Percentiles rank a stretch among this genome's conserved stretches.
Evolutionary conservation across 805 yeast genomes (phyloP).

Genomic region (Candida oleophila): DNA sequence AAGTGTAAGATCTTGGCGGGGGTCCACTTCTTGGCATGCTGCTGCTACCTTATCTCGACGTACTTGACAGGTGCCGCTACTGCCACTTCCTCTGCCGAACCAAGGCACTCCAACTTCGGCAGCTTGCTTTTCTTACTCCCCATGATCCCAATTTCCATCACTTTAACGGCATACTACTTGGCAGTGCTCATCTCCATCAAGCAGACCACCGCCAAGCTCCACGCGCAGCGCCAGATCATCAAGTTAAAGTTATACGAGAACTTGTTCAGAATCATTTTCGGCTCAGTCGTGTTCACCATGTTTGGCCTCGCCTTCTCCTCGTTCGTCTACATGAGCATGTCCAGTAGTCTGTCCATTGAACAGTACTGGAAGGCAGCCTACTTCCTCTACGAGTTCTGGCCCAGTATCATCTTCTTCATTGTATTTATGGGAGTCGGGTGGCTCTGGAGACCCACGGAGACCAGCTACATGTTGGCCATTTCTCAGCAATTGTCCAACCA

Average conservation of each 20-base stretch:
- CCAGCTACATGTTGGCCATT: slow-evolving; percentile 91
- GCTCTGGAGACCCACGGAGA: slow-evolving; percentile 97
- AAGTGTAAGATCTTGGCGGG: slow-evolving; percentile 46
- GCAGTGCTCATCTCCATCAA: slow-evolving; percentile 72
- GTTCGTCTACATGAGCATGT: slow-evolving; percentile 69
- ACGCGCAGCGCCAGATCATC: slow-evolving; percentile 86
- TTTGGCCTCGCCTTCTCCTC: slow-evolving; percentile 71
- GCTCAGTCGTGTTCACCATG: slow-evolving; percentile 67
- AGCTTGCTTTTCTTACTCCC: slow-evolving; percentile 50
- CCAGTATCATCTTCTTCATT: slow-evolving; percentile 79
- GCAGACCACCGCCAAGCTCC: slow-evolving; percentile 68
- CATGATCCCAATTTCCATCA: slow-evolving; percentile 68
- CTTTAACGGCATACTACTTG: slow-evolving; percentile 72
- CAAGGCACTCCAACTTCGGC: slow-evolving; percentile 51
- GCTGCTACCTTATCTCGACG: slow-evolving; percentile 33
- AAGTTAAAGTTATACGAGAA: slow-evolving; percentile 84
- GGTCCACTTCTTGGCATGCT: slow-evolving; percentile 33
- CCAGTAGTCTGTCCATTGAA: slow-evolving; percentile 74
- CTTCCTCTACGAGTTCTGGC: slow-evolving; percentile 92
- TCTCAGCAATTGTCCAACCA: slow-evolving; percentile 77
- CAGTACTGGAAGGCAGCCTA: slow-evolving; percentile 90
- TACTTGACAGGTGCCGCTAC: slow-evolving; percentile 30
- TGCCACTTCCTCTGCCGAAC: slow-evolving; percentile 38
- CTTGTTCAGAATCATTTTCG: slow-evolving; percentile 71
- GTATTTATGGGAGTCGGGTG: slow-evolving; percentile 83